Evolutionary conservation across 371 early-diverging fungal species (phyloP).

Genomic region (Mortierella sp.): DNA sequence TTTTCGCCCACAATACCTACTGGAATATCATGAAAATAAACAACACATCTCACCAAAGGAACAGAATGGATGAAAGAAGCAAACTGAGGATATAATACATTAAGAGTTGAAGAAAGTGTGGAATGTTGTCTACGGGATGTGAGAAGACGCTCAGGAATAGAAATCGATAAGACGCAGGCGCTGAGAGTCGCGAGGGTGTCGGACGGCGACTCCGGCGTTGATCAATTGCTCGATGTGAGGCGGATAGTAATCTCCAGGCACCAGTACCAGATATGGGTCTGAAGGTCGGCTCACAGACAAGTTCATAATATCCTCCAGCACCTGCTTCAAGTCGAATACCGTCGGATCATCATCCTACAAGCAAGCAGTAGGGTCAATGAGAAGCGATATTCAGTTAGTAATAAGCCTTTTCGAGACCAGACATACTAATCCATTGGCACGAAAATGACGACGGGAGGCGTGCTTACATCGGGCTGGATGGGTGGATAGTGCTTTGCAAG

Average conservation of each 20-base stretch:
- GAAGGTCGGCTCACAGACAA: conserved; percentile 59
- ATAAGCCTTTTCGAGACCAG: not conserved
- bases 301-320: conserved; percentile 68
- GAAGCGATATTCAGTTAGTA: not conserved
- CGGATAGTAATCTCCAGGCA: conserved; percentile 64
- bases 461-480: conserved; percentile 59
- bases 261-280: conserved; percentile 63
- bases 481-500: conserved; percentile 64
- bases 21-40: conserved; percentile 6
- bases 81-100: not conserved
- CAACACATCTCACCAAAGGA: not conserved
- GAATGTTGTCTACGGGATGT: not conserved
- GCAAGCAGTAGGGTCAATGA: not conserved
- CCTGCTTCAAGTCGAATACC: conserved; percentile 20
- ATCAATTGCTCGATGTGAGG: conserved; percentile 70
- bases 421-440: not conserved
- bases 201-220: conserved; percentile 65
- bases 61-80: not conserved
- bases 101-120: not conserved
- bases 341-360: conserved; percentile 15
- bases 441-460: not conserved
- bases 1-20: not conserved
- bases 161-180: conserved; percentile 64
- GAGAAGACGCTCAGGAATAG: conserved; percentile 22
- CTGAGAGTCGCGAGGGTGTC: conserved; percentile 66